phyloP scores from a whole-genome alignment of 2,329 filamentous ascomycete genomes.

The Myriangium duriaei region DNA sequence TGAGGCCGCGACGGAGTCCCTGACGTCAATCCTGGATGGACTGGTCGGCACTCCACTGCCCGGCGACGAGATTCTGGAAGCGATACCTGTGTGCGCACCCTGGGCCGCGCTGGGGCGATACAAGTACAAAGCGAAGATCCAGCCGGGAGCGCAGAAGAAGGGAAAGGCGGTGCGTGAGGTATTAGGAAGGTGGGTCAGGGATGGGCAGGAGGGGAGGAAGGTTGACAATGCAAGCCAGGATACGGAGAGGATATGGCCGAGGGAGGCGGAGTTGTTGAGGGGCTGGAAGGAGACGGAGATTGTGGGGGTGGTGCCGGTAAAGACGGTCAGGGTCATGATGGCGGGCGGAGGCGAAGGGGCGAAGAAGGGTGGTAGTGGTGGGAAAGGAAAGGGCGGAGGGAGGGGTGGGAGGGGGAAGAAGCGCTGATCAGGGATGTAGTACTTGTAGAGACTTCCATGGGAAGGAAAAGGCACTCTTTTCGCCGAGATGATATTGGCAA shows the following conservation, averaged over 20 bases:
- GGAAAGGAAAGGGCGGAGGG: constrained; percentile 20
- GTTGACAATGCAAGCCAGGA: constrained; percentile 35
- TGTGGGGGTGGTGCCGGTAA: constrained; percentile 66
- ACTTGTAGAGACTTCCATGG: no score
- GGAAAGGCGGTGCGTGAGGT: constrained; percentile 90
- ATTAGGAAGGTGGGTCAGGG: constrained; percentile 64
- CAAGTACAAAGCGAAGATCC: constrained; percentile 92
- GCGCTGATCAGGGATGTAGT: no score
- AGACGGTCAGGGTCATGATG: constrained; percentile 70
- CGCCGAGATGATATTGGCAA: no score
- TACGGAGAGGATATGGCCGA: constrained; percentile 67
- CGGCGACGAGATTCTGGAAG: constrained; percentile 68
- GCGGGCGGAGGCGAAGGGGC: constrained; percentile 40
- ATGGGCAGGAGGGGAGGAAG: constrained; percentile 38
- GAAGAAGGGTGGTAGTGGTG: constrained; percentile 28
- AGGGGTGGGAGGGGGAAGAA: constrained; percentile 21
- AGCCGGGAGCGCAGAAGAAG: constrained; percentile 82
- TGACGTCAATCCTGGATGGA: constrained; percentile 40
- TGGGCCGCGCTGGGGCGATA: constrained; percentile 53
- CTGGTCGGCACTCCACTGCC: constrained; percentile 66
- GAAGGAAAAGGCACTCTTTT: no score
- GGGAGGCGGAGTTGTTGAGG: constrained; percentile 75
- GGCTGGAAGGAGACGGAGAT: constrained; percentile 71
- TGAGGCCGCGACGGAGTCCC: constrained; percentile 18
- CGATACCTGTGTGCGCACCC: constrained; percentile 49